Evolutionary conservation across 1,139 yeast species (phyloP).

Genomic region (Kurtzmaniella natalensis): DNA sequence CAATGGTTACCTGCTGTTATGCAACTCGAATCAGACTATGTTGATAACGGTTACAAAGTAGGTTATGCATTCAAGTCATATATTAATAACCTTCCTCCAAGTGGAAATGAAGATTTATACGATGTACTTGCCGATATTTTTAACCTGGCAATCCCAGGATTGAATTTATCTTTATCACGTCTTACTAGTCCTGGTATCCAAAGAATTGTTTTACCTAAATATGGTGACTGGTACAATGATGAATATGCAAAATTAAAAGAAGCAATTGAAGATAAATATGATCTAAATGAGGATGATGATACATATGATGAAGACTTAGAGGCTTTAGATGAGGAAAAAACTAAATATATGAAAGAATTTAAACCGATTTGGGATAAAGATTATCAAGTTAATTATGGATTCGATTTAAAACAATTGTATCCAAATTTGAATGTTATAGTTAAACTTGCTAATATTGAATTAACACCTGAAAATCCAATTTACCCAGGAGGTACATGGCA

Average conservation of each 20-base stretch:
- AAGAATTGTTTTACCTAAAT: slow-evolving; percentile 16
- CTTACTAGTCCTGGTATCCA: slow-evolving; percentile 16
- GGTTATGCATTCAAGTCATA: slow-evolving; percentile 20
- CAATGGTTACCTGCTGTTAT: slow-evolving; percentile 31
- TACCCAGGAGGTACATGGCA: slow-evolving; percentile 45
- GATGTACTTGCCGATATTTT: slow-evolving; percentile 25
- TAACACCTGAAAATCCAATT: slow-evolving; percentile 37
- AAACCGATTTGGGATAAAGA: slow-evolving; percentile 13
- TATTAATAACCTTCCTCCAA: slow-evolving; percentile 38
- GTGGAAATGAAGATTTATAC: slow-evolving; percentile 19
- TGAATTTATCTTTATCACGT: slow-evolving; percentile 23
- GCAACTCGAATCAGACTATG: slow-evolving; percentile 10
- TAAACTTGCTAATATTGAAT: slow-evolving; percentile 37
- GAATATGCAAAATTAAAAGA: slow-evolving; percentile 10
- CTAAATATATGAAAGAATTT: slow-evolving; percentile 13
- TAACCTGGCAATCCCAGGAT: slow-evolving; percentile 24
- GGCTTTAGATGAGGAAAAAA: slow-evolving; percentile 10
- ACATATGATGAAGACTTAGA: slow-evolving; percentile 5
- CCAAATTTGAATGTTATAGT: slow-evolving; percentile 31
- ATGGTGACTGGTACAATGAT: slow-evolving; percentile 14
- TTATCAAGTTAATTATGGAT: slow-evolving; percentile 13
- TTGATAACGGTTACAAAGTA: slow-evolving; percentile 5
- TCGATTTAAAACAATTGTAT: slow-evolving; percentile 16
- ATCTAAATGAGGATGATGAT: slow-evolving; percentile 10
- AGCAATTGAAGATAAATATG: slow-evolving; percentile 10